Conservation (phyloP, 1,284 basidiomycete genomes). For the Cerioporus squamosus region DNA sequence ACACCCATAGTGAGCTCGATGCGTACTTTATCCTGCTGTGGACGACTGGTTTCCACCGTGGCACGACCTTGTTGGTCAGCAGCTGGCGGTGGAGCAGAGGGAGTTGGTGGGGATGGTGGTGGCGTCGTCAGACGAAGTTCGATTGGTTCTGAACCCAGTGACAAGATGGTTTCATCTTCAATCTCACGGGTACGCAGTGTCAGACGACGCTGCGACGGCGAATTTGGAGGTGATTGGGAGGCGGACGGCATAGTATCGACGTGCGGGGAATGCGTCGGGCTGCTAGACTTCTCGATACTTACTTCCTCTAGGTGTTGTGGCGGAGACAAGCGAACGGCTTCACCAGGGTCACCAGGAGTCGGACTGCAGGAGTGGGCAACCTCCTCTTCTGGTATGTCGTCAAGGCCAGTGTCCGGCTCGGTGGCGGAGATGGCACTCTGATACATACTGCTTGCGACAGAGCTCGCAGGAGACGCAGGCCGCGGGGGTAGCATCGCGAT, state of each 20-base stretch:
- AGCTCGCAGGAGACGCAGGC: conserved; percentile 48
- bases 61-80: background rate
- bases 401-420: conserved; percentile 14
- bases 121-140: conserved; percentile 58
- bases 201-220: conserved; percentile 9
- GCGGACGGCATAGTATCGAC: background rate
- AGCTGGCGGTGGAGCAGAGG: background rate
- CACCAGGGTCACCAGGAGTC: background rate
- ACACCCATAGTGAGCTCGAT: conserved; percentile 48
- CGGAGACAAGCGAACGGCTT: background rate
- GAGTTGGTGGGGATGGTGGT: conserved; percentile 12
- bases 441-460: conserved; percentile 55
- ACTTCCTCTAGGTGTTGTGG: background rate
- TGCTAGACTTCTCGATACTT: background rate
- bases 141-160: conserved; percentile 62
- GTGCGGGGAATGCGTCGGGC: background rate
- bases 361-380: background rate
- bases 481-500: conserved; percentile 56
- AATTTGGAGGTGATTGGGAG: background rate
- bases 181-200: conserved; percentile 20
- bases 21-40: conserved; percentile 20
- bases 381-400: conserved; percentile 17
- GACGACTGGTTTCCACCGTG: background rate
- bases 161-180: conserved; percentile 53
- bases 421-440: conserved; percentile 69